Conservation (phyloP, 495 filamentous ascomycete species). For the Cenococcum geophilum region DNA sequence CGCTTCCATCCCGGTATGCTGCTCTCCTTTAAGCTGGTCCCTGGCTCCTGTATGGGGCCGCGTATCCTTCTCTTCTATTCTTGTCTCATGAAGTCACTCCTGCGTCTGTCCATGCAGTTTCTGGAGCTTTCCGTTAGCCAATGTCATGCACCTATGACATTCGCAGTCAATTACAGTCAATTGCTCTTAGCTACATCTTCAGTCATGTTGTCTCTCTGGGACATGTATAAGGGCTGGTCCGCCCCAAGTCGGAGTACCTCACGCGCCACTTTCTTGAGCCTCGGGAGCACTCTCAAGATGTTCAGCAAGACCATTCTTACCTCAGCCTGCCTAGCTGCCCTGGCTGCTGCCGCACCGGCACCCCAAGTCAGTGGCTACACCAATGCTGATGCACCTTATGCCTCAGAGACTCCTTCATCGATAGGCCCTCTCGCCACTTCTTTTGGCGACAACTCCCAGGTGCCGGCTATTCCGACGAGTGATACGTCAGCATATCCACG, state of each 20-base stretch:
- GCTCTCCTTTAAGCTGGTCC: too few species aligned
- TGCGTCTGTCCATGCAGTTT: background rate
- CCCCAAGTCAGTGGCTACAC: slow-evolving; percentile 39
- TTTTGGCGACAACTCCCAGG: slow-evolving; percentile 27
- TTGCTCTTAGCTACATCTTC: background rate
- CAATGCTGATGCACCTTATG: slow-evolving; percentile 32
- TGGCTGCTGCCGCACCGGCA: slow-evolving; percentile 35
- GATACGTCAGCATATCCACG: background rate
- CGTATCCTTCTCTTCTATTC: slow-evolving; percentile 4
- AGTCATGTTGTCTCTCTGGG: too few species aligned
- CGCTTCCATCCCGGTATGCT: too few species aligned
- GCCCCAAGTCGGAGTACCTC: too few species aligned
- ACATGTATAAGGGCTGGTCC: too few species aligned
- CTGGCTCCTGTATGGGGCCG: background rate
- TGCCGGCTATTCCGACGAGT: slow-evolving; percentile 10
- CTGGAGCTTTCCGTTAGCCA: too few species aligned
- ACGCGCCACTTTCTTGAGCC: background rate
- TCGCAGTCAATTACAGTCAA: background rate
- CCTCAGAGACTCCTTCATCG: slow-evolving; percentile 15
- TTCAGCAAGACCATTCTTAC: slow-evolving; percentile 24
- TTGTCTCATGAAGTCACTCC: slow-evolving; percentile 22
- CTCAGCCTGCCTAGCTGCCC: slow-evolving; percentile 27
- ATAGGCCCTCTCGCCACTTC: slow-evolving; percentile 22
- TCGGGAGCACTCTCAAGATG: slow-evolving; percentile 28
- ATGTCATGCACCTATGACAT: too few species aligned